phyloP scores from a whole-genome alignment of 2,329 filamentous ascomycete species.

The Thielaviopsis ethacetica region DNA sequence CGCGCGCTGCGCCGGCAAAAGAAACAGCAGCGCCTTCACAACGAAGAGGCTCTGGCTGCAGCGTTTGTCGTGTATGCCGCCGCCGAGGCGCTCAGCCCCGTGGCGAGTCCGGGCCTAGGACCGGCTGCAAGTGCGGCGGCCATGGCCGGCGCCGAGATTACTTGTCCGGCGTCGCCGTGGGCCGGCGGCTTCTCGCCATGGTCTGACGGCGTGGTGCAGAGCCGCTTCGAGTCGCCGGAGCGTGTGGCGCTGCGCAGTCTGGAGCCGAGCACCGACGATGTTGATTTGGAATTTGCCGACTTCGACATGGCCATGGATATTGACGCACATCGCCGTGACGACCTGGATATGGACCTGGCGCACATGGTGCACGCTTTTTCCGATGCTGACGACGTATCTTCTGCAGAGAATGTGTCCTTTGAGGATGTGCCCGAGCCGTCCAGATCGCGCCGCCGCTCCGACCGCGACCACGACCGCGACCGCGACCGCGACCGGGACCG shows the following conservation, averaged over 20 bases:
- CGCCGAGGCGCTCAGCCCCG: constrained; percentile 29
- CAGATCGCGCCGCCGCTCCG: background rate
- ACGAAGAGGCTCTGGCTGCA: constrained; percentile 36
- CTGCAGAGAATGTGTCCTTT: constrained; percentile 10
- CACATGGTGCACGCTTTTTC: constrained; percentile 3
- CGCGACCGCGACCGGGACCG: background rate
- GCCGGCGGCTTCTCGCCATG: constrained; percentile 8
- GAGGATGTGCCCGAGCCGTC: background rate
- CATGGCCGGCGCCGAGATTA: background rate
- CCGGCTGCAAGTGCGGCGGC: background rate
- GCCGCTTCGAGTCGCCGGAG: background rate
- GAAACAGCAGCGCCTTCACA: constrained; percentile 27
- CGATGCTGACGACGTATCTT: constrained; percentile 9
- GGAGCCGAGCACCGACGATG: background rate
- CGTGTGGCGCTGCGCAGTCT: background rate
- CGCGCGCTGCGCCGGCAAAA: constrained; percentile 29
- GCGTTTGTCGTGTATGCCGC: constrained; percentile 38
- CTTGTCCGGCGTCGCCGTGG: constrained; percentile 11
- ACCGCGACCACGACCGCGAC: background rate
- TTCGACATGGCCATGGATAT: constrained; percentile 1
- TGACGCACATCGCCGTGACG: background rate
- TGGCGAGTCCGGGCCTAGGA: constrained; percentile 14
- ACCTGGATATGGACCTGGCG: constrained; percentile 3
- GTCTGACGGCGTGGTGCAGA: background rate
- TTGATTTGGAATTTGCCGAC: background rate